phyloP scores from a whole-genome alignment of 1,284 basidiomycete species.

The Apiotrichum brassicae region DNA sequence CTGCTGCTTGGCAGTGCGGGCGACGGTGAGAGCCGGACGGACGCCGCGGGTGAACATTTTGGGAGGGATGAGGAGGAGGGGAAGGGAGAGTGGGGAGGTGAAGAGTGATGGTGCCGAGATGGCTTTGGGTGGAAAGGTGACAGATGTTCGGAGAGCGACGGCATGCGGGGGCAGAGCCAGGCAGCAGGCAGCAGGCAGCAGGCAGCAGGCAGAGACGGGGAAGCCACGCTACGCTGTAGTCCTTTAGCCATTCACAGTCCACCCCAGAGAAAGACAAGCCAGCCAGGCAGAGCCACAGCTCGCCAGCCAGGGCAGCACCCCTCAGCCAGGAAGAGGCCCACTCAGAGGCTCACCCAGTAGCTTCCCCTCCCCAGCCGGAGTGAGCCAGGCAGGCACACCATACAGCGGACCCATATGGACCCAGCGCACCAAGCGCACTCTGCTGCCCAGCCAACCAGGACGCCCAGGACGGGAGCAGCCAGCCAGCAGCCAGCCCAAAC shows the following conservation, averaged over 20 bases:
- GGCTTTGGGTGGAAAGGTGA: neutral
- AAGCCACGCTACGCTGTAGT: neutral
- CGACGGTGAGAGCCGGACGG: constrained; percentile 55
- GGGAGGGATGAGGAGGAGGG: constrained; percentile 13
- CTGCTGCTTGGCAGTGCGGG: constrained; percentile 51
- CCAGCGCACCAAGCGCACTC: too few species aligned
- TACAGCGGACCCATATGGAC: too few species aligned
- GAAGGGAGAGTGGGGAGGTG: constrained; percentile 3
- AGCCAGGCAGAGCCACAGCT: too few species aligned
- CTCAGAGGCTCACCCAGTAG: too few species aligned
- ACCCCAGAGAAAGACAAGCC: too few species aligned
- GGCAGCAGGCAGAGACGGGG: neutral
- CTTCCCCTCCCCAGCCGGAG: too few species aligned
- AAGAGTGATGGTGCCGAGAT: constrained; percentile 13
- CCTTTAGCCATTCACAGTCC: too few species aligned
- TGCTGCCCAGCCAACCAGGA: too few species aligned
- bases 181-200: neutral
- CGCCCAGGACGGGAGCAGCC: too few species aligned
- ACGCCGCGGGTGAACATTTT: constrained; percentile 55
- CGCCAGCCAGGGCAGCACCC: too few species aligned
- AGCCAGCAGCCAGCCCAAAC: neutral
- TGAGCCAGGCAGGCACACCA: too few species aligned
- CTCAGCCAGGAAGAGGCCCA: too few species aligned
- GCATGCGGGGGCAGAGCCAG: neutral
- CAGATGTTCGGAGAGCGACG: constrained; percentile 1